Evolutionary conservation across 2,329 filamentous ascomycete genomes (phyloP).

Genomic region (Rutstroemia sp.): DNA sequence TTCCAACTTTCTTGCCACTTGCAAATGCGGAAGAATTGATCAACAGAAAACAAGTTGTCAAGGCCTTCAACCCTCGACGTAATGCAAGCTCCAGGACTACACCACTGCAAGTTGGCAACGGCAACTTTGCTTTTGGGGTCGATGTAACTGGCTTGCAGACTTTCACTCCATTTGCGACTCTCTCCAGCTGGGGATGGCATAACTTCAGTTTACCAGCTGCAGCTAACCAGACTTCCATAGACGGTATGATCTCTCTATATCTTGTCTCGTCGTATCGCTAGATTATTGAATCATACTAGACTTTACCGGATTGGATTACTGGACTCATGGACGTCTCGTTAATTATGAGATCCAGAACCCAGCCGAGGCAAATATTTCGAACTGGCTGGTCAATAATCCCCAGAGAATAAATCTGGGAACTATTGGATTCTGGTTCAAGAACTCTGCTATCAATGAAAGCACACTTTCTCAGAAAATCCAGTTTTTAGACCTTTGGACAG

Average conservation of each 20-base stretch:
- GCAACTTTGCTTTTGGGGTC: constrained; percentile 39
- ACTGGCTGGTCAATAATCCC: constrained; percentile 46
- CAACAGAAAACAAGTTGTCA: background rate
- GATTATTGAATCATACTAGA: background rate
- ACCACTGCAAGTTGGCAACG: constrained; percentile 38
- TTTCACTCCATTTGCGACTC: constrained; percentile 35
- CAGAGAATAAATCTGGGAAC: constrained; percentile 38
- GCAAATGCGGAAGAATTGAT: background rate
- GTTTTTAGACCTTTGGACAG: constrained; percentile 33
- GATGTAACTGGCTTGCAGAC: constrained; percentile 41
- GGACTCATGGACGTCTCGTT: constrained; percentile 36
- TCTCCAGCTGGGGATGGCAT: constrained; percentile 40
- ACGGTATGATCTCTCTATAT: background rate
- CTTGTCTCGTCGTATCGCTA: constrained; percentile 17
- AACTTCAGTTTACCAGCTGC: constrained; percentile 36
- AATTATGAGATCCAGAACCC: constrained; percentile 38
- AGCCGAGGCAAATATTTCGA: constrained; percentile 31
- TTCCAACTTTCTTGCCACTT: too few species aligned
- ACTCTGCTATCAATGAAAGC: constrained; percentile 24
- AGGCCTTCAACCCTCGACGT: constrained; percentile 17
- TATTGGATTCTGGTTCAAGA: constrained; percentile 34
- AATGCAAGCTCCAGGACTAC: constrained; percentile 27
- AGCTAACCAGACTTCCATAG: constrained; percentile 26
- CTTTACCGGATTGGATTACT: constrained; percentile 19
- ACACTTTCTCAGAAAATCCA: constrained; percentile 30